These are phyloP conservation scores for Meyerozyma elateridarum DNA, from an alignment of 1,139 yeast species.

Conservation along the genomic window DNA sequence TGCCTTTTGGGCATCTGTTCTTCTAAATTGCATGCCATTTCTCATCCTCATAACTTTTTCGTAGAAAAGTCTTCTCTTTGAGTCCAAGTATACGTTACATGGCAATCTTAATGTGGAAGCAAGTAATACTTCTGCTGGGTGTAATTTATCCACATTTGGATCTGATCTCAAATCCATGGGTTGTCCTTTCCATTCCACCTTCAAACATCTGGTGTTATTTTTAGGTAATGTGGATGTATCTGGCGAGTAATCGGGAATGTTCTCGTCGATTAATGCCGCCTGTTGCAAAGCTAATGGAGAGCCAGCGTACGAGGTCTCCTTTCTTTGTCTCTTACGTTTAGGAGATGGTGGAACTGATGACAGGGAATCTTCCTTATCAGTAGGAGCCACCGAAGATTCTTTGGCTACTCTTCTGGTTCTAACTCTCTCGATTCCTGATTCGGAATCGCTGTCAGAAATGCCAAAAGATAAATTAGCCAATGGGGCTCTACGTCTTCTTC, in stretches of 20 bases:
- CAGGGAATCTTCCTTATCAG: constrained; percentile 17
- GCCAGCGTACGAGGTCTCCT: constrained; percentile 22
- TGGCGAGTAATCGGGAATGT: constrained; percentile 75
- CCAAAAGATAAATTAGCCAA: constrained; percentile 9
- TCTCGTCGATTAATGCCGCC: constrained; percentile 50
- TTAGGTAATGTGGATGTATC: constrained; percentile 57
- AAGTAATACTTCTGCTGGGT: constrained; percentile 85
- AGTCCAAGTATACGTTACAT: constrained; percentile 81
- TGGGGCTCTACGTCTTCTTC: constrained; percentile 15
- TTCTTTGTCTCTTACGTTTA: constrained; percentile 23
- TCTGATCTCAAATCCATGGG: constrained; percentile 86
- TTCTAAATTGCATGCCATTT: constrained; percentile 78
- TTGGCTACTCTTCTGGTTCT: constrained; percentile 56
- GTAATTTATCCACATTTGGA: constrained; percentile 66
- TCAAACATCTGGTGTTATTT: constrained; percentile 62
- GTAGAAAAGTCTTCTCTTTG: constrained; percentile 82
- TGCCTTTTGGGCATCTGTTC: constrained; percentile 97
- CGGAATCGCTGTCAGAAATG: constrained; percentile 28
- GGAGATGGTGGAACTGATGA: constrained; percentile 13
- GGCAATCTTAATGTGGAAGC: constrained; percentile 90
- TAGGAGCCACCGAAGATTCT: constrained; percentile 23
- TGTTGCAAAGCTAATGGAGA: constrained; percentile 37
- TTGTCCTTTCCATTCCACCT: constrained; percentile 97
- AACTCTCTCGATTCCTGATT: constrained; percentile 39
- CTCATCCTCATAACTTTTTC: constrained; percentile 81